Percentiles rank a stretch among this genome's conserved stretches.
phyloP scores from a whole-genome alignment of 1,284 basidiomycete genomes.

The Flammula alnicola region DNA sequence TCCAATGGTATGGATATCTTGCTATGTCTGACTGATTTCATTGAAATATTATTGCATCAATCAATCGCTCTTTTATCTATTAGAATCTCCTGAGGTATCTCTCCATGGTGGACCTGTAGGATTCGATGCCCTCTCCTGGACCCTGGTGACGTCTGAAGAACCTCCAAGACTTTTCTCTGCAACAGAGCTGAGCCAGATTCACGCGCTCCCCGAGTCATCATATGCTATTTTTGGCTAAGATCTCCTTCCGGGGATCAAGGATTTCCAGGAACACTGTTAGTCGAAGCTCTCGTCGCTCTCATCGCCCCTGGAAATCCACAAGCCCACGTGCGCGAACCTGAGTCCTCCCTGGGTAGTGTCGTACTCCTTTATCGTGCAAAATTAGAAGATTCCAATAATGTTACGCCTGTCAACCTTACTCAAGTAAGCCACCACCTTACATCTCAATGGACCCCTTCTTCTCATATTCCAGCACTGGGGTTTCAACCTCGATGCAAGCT shows the following conservation, averaged over 20 bases:
- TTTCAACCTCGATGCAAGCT: conserved; percentile 76
- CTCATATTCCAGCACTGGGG: conserved; percentile 66
- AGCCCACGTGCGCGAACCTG: conserved; percentile 33
- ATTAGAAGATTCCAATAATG: conserved; percentile 48
- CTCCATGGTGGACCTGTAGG: conserved; percentile 73
- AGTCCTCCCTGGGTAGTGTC: conserved; percentile 63
- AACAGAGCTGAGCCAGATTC: conserved; percentile 53
- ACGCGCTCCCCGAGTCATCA: conserved; percentile 38
- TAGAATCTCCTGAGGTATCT: conserved; percentile 66
- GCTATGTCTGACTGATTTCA: conserved; percentile 1
- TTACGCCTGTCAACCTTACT: conserved; percentile 76
- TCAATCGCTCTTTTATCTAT: conserved; percentile 7
- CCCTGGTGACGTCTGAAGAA: conserved; percentile 43
- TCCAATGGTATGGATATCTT: conserved; percentile 49
- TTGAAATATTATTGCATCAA: conserved; percentile 12
- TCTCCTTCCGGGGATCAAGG: conserved; percentile 71
- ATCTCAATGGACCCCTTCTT: conserved; percentile 6
- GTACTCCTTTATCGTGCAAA: conserved; percentile 71
- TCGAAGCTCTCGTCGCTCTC: conserved; percentile 65
- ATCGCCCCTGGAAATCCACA: conserved; percentile 49
- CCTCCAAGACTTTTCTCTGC: conserved; percentile 59
- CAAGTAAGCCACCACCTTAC: conserved; percentile 49
- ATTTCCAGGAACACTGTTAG: conserved; percentile 61
- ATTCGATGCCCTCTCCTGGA: conserved; percentile 63
- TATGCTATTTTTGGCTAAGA: conserved; percentile 56